phyloP scores from a whole-genome alignment of 768 basidiomycete species.

The Panaeolus cyanescens region DNA sequence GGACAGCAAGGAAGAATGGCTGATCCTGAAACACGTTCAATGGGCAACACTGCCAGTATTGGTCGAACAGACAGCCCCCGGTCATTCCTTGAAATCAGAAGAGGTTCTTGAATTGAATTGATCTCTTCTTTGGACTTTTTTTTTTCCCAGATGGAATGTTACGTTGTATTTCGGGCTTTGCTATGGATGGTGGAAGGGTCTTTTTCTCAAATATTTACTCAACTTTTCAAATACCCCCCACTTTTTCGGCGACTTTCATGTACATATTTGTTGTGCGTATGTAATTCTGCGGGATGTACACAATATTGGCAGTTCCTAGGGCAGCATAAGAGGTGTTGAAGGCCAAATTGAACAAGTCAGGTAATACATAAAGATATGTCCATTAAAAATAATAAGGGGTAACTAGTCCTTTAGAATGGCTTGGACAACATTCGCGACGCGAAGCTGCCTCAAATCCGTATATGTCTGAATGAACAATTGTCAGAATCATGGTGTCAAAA shows the following conservation, averaged over 20 bases:
- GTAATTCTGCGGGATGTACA: neutral
- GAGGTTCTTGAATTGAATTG: neutral
- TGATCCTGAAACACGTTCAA: neutral
- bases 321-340: too few relatives aligned
- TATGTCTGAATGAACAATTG: constrained; percentile 66
- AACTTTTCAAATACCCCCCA: neutral
- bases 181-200: neutral
- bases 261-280: neutral
- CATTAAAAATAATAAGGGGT: too few relatives aligned
- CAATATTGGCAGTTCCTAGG: neutral
- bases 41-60: neutral
- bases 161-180: neutral
- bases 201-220: too few relatives aligned
- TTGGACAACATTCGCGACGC: constrained; percentile 91
- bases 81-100: neutral
- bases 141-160: neutral
- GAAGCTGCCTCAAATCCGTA: constrained; percentile 89
- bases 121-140: neutral
- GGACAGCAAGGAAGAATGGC: neutral
- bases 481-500: neutral
- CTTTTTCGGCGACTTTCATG: neutral
- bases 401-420: constrained; percentile 81
- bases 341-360: too few relatives aligned
- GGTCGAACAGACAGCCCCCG: too few relatives aligned
- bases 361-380: too few relatives aligned